Conservation (phyloP, 768 basidiomycete genomes). For the Ramaria sp. region DNA sequence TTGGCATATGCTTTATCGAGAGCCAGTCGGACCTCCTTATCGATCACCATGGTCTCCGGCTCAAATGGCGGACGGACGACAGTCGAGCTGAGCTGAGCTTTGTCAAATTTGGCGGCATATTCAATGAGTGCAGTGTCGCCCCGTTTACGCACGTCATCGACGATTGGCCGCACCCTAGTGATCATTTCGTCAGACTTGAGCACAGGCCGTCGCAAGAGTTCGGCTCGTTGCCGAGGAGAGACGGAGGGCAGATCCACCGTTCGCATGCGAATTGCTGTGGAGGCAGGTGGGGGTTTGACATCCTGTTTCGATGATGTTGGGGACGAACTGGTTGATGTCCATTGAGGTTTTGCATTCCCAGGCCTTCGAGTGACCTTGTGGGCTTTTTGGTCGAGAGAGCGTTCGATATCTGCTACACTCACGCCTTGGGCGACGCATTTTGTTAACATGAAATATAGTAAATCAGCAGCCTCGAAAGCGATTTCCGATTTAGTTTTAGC, state of each 20-base stretch:
- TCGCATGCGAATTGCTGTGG: constrained; percentile 65
- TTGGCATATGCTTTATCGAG: constrained; percentile 89
- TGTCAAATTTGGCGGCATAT: constrained; percentile 90
- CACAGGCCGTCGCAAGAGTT: constrained; percentile 80
- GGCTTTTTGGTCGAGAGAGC: constrained; percentile 75
- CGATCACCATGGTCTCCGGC: constrained; percentile 48
- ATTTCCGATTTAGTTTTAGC: constrained; percentile 72
- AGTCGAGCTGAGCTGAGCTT: constrained; percentile 56
- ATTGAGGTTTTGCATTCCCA: constrained; percentile 89
- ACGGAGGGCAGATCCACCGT: constrained; percentile 47
- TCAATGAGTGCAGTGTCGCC: constrained; percentile 85
- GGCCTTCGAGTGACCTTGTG: constrained; percentile 76
- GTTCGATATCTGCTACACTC: constrained; percentile 71
- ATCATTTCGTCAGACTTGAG: constrained; percentile 84
- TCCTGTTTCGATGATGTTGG: constrained; percentile 10
- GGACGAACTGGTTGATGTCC: constrained; percentile 24
- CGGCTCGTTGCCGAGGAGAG: constrained; percentile 43
- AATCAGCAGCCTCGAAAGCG: constrained; percentile 91
- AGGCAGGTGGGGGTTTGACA: constrained; percentile 19
- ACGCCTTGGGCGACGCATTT: constrained; percentile 81
- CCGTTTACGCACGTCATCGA: constrained; percentile 69
- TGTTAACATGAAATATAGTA: constrained; percentile 85
- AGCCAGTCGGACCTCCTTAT: constrained; percentile 57
- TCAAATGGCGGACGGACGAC: constrained; percentile 74
- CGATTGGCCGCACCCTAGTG: constrained; percentile 86